Base-by-base conservation (phyloP, 2,329 filamentous ascomycete species). In the Cercospora berteroae region DNA sequence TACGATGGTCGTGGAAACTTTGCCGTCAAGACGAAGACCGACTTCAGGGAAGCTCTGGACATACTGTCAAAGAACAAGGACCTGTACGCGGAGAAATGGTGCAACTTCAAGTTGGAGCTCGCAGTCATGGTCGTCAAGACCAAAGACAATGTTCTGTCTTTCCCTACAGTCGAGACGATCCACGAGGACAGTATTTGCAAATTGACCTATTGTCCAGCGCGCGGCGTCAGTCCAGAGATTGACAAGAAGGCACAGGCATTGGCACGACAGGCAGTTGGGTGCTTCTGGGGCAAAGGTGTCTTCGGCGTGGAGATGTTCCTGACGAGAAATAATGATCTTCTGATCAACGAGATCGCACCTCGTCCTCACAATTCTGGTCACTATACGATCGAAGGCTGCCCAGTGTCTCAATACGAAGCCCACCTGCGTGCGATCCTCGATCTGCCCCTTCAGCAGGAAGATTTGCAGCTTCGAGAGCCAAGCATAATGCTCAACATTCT, bases 221-320 rank as follows among this genome's bases (percentile, higher is more conserved):
- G 94, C 42, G 84, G 86, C 6, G 88, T 96, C 3, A 83, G 88
- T 0, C 80, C 83, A 1, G 79, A 83, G 1, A 83, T 90, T 44
- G 86, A 87, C 68, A 79, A 87, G 71, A 82, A 86, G 74, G 94
- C 94, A 0, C 89, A 93, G 76, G 85, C 89, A 50, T 84, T 97
- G 0, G 95, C 94, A 0, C 87, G 88, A 72, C 88, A 90, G 66
- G 94, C 95, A 10, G 88, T 97, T 23, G 85, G 87, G 50, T 90
- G 88, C 61, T 90, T 99, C 64, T 89, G 89, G 82, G 95, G 95
- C 61, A 90, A 95, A 69, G 95, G 95, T 70, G 92, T 97, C 33
- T 99, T 97, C 79, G 95, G 94, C 0, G 94, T 98, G 0, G 95
- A 99, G 81, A 92, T 98, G 88, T 99, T 99, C 80, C 81, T 98